phyloP scores from a whole-genome alignment of 345 rosid species.

The Hibiscus tridactylites region DNA sequence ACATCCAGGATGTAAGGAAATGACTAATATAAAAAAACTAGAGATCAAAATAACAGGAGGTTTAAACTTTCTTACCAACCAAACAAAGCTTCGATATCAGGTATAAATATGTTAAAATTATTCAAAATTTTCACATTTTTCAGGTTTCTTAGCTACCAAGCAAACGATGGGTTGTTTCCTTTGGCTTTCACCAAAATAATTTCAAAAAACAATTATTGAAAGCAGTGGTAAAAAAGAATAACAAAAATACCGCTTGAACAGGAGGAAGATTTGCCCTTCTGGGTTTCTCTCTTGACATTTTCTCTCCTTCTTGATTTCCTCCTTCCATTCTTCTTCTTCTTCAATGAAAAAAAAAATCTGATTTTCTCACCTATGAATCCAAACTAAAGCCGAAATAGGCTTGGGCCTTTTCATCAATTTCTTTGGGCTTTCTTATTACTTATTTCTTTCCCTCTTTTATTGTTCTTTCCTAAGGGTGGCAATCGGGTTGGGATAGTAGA shows the following conservation, averaged over 20 bases:
- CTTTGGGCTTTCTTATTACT: too few species aligned
- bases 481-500: too few species aligned
- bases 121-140: neutral
- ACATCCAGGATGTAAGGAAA: neutral
- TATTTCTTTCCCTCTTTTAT: too few species aligned
- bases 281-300: constrained; percentile 43
- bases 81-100: neutral
- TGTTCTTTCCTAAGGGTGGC: too few species aligned
- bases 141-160: constrained; percentile 9
- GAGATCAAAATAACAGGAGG: neutral
- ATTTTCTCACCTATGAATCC: too few species aligned
- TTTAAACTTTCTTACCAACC: neutral
- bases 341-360: neutral
- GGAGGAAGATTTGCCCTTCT: constrained; percentile 59
- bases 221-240: neutral
- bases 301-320: neutral
- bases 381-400: too few species aligned
- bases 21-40: neutral
- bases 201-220: neutral
- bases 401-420: too few species aligned
- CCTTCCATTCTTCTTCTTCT: neutral
- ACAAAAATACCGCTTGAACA: constrained; percentile 54
- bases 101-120: neutral
- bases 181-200: neutral
- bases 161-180: neutral